Conservation (phyloP, 139 green algal species). For the Chlorella vulgaris region DNA sequence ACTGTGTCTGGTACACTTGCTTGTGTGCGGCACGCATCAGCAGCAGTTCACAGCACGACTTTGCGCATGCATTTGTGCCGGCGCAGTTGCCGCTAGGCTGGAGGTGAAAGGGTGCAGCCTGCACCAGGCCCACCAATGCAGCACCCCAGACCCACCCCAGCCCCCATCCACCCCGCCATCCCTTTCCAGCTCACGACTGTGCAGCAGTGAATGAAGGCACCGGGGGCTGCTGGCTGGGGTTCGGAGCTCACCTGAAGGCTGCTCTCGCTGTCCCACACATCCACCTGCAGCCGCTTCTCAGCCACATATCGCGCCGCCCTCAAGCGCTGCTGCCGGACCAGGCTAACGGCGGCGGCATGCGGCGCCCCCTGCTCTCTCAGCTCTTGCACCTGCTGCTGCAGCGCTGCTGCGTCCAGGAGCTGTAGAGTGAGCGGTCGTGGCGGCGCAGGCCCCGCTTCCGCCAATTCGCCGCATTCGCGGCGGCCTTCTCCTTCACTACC, state of each 20-base stretch:
- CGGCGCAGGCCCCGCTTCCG: background rate
- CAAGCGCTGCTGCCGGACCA: slow-evolving; percentile 22
- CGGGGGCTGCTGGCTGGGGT: too few species aligned
- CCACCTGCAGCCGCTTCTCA: slow-evolving; percentile 20
- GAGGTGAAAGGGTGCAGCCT: too few species aligned
- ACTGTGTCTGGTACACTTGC: too few species aligned
- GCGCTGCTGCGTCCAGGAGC: slow-evolving; percentile 16
- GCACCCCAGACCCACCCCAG: background rate
- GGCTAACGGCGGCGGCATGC: background rate
- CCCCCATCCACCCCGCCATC: background rate
- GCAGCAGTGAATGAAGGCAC: too few species aligned
- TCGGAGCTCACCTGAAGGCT: slow-evolving; percentile 29
- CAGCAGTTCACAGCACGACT: too few species aligned
- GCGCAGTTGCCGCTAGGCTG: too few species aligned
- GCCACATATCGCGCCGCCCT: slow-evolving; percentile 7
- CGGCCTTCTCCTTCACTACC: too few species aligned
- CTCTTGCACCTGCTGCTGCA: slow-evolving; percentile 2
- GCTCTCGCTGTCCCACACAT: slow-evolving; percentile 27
- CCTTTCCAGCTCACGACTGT: too few species aligned
- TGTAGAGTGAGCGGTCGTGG: background rate
- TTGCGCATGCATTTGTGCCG: too few species aligned
- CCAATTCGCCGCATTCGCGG: too few species aligned
- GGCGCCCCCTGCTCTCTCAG: background rate
- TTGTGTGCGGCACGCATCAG: too few species aligned
- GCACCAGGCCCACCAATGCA: too few species aligned